phyloP scores from a whole-genome alignment of 805 yeast species.

The Suhomyces canberraensis region DNA sequence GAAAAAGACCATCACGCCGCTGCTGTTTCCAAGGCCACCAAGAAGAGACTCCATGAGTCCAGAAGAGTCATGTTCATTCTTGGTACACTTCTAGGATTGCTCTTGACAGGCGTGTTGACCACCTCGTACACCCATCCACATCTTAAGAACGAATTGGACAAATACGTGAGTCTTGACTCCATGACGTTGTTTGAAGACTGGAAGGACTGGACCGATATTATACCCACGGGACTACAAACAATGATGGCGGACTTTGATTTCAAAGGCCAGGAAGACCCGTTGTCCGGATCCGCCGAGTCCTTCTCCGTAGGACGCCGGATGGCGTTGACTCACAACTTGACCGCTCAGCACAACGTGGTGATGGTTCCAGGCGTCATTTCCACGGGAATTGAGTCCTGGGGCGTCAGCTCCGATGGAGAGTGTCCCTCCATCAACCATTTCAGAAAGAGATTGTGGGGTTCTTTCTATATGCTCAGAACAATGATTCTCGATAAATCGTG shows the following conservation, averaged over 20 bases:
- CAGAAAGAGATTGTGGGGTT: constrained; percentile 93
- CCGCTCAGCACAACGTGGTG: constrained; percentile 72
- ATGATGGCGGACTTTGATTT: constrained; percentile 55
- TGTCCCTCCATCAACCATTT: constrained; percentile 86
- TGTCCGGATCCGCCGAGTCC: constrained; percentile 66
- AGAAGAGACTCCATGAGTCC: constrained; percentile 41
- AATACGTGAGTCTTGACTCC: constrained; percentile 51
- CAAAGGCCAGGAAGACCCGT: constrained; percentile 20
- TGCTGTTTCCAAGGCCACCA: constrained; percentile 1
- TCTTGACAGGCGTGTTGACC: constrained; percentile 57
- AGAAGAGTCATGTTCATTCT: constrained; percentile 59
- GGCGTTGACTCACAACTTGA: constrained; percentile 46
- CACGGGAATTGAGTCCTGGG: constrained; percentile 95
- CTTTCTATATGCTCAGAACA: constrained; percentile 88
- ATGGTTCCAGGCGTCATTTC: constrained; percentile 96
- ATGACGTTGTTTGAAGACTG: constrained; percentile 42
- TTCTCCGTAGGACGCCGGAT: constrained; percentile 82
- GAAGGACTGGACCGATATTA: constrained; percentile 41
- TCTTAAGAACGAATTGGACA: constrained; percentile 45
- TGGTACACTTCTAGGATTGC: constrained; percentile 72
- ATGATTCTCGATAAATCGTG: constrained; percentile 90
- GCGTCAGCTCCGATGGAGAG: constrained; percentile 59
- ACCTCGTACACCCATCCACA: constrained; percentile 39
- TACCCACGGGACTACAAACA: constrained; percentile 64
- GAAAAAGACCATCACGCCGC: background rate